Evolutionary conservation across 2,329 filamentous ascomycete species (phyloP).

Genomic region (Rutstroemia sp.): DNA sequence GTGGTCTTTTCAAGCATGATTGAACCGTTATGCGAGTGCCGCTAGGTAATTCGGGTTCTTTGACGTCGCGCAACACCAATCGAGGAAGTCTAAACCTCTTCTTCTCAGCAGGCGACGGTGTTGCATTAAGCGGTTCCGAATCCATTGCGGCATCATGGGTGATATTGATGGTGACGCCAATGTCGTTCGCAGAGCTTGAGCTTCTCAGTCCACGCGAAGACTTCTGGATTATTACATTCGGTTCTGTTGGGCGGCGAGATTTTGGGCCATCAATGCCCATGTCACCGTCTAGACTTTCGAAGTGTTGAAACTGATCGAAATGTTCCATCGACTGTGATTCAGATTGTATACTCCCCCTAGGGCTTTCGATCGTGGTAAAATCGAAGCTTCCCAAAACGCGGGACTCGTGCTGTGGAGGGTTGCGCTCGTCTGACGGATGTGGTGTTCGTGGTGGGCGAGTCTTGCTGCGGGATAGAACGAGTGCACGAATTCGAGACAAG

Average conservation of each 20-base stretch:
- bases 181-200: conserved; percentile 14
- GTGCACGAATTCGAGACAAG: conserved; percentile 23
- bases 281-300: conserved; percentile 1
- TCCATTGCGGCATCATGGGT: background rate
- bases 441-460: conserved; percentile 22
- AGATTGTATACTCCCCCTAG: conserved; percentile 15
- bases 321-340: conserved; percentile 13
- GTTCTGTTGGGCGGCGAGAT: conserved; percentile 4
- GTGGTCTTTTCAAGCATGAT: conserved; percentile 3
- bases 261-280: conserved; percentile 8
- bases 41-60: conserved; percentile 3
- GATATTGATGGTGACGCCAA: background rate
- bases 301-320: conserved; percentile 2
- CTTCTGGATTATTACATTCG: background rate
- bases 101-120: conserved; percentile 8
- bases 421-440: conserved; percentile 20
- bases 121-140: background rate
- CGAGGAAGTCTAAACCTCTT: conserved; percentile 18
- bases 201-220: conserved; percentile 8
- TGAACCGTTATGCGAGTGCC: background rate
- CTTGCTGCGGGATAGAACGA: conserved; percentile 22
- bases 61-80: conserved; percentile 20
- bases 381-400: conserved; percentile 15
- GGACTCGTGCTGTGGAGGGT: conserved; percentile 4
- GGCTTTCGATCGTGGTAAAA: background rate